phyloP scores from a whole-genome alignment of 139 green algal genomes.

The Yamagishiella unicocca region DNA sequence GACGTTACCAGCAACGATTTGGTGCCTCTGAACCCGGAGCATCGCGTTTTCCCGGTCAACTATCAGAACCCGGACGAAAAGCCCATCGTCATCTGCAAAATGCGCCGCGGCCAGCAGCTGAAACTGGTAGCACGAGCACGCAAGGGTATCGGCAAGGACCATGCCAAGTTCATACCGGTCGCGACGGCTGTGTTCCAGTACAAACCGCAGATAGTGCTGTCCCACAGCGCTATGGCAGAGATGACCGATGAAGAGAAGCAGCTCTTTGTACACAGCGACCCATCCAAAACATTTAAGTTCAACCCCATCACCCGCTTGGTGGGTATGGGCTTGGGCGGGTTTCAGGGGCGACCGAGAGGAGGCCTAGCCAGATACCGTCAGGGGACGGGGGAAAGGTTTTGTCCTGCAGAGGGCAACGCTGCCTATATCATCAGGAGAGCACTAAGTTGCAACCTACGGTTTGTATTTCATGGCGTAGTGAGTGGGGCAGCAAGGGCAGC shows the following conservation, averaged over 20 bases:
- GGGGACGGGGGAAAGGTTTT: background rate
- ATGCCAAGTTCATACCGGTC: slow-evolving; percentile 98
- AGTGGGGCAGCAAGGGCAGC: background rate
- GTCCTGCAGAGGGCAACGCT: background rate
- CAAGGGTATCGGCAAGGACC: slow-evolving; percentile 97
- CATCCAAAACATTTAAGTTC: slow-evolving; percentile 83
- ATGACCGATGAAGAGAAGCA: slow-evolving; percentile 86
- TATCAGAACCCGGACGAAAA: slow-evolving; percentile 50
- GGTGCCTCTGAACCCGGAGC: slow-evolving; percentile 36
- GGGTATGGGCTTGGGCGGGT: background rate
- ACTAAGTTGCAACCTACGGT: background rate
- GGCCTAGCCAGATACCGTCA: background rate
- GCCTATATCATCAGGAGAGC: background rate
- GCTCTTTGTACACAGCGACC: slow-evolving; percentile 80
- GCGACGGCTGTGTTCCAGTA: slow-evolving; percentile 88
- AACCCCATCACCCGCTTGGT: slow-evolving; percentile 81
- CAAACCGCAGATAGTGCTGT: slow-evolving; percentile 91
- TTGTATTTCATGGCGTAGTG: background rate
- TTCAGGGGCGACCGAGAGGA: background rate
- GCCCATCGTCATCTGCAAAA: slow-evolving; percentile 92
- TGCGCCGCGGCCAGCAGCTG: slow-evolving; percentile 89
- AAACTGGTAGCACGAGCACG: slow-evolving; percentile 87
- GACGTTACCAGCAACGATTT: slow-evolving; percentile 79
- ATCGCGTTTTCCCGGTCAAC: slow-evolving; percentile 51
- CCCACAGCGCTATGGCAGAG: slow-evolving; percentile 75